Percentiles rank a stretch among this genome's conserved stretches.
phyloP scores from a whole-genome alignment of 1,139 yeast genomes.

The Hanseniaspora gamundiae region DNA sequence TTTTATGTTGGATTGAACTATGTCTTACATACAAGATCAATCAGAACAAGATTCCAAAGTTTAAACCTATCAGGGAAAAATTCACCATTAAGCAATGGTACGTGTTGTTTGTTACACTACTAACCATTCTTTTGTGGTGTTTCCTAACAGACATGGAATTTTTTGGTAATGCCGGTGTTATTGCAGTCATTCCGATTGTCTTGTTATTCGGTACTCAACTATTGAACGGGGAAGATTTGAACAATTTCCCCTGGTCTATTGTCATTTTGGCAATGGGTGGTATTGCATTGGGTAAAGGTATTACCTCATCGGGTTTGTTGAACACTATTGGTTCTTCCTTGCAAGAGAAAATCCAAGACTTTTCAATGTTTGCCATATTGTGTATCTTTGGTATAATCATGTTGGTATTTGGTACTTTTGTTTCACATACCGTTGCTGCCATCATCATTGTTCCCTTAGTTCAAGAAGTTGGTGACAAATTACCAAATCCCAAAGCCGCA shows the following conservation, averaged over 20 bases:
- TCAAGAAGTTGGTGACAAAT: slow-evolving; percentile 49
- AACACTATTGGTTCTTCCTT: slow-evolving; percentile 49
- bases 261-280: slow-evolving; percentile 74
- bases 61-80: slow-evolving; percentile 47
- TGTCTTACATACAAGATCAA: slow-evolving; percentile 41
- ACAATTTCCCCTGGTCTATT: slow-evolving; percentile 67
- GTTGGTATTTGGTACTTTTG: slow-evolving; percentile 60
- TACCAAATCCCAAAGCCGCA: slow-evolving; percentile 38
- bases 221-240: slow-evolving; percentile 51
- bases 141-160: slow-evolving; percentile 44
- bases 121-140: slow-evolving; percentile 63
- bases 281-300: slow-evolving; percentile 63
- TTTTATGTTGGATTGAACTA: slow-evolving; percentile 49
- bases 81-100: slow-evolving; percentile 56
- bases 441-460: slow-evolving; percentile 60
- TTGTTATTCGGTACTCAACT: slow-evolving; percentile 62
- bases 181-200: slow-evolving; percentile 54
- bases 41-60: slow-evolving; percentile 30
- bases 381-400: slow-evolving; percentile 56
- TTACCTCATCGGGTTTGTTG: slow-evolving; percentile 56
- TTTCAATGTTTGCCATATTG: slow-evolving; percentile 46
- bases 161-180: slow-evolving; percentile 63
- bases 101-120: slow-evolving; percentile 36
- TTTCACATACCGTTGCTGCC: slow-evolving; percentile 69
- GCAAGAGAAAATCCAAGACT: slow-evolving; percentile 42